Evolutionary conservation across 345 rosid species (phyloP).

Genomic region (Brassica rapa): DNA sequence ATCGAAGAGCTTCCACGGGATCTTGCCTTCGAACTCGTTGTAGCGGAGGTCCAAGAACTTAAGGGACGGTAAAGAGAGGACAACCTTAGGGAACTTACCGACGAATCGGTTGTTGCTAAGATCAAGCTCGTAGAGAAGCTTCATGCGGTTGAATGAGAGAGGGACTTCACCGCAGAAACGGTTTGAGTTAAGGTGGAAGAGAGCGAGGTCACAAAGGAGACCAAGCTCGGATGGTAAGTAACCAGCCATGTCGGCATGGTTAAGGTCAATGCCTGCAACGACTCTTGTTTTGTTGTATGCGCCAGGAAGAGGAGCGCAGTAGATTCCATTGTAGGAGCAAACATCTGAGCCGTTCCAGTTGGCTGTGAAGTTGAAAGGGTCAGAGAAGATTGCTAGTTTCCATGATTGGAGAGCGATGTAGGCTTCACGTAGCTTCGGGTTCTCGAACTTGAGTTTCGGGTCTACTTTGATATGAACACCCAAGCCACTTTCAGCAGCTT

Average conservation of each 20-base stretch:
- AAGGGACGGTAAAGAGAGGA: slow-evolving; percentile 58
- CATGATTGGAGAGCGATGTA: slow-evolving; percentile 75
- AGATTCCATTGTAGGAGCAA: slow-evolving; percentile 66
- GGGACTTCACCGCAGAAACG: slow-evolving; percentile 74
- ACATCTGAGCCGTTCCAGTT: slow-evolving; percentile 64
- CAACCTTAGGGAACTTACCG: slow-evolving; percentile 62
- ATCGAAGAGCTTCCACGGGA: slow-evolving; percentile 63
- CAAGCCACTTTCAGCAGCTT: slow-evolving; percentile 25
- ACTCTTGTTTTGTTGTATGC: slow-evolving; percentile 40
- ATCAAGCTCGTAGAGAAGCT: slow-evolving; percentile 70
- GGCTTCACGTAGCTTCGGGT: slow-evolving; percentile 57
- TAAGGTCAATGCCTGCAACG: slow-evolving; percentile 73
- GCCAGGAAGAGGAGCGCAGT: slow-evolving; percentile 49
- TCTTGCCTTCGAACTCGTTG: slow-evolving; percentile 76
- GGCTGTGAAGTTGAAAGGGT: slow-evolving; percentile 72
- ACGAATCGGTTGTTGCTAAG: slow-evolving; percentile 77
- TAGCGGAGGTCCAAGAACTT: slow-evolving; percentile 72
- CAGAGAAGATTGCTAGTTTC: slow-evolving; percentile 67
- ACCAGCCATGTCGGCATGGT: slow-evolving; percentile 79
- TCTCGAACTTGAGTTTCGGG: slow-evolving; percentile 53
- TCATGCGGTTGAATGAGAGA: slow-evolving; percentile 49
- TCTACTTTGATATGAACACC: slow-evolving; percentile 38
- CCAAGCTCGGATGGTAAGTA: slow-evolving; percentile 65
- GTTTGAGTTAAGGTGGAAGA: slow-evolving; percentile 73
- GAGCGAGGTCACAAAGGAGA: slow-evolving; percentile 63